Percentiles rank a stretch among this genome's conserved stretches.
phyloP scores from a whole-genome alignment of 2,329 filamentous ascomycete species.

The Madurella mycetomatis region DNA sequence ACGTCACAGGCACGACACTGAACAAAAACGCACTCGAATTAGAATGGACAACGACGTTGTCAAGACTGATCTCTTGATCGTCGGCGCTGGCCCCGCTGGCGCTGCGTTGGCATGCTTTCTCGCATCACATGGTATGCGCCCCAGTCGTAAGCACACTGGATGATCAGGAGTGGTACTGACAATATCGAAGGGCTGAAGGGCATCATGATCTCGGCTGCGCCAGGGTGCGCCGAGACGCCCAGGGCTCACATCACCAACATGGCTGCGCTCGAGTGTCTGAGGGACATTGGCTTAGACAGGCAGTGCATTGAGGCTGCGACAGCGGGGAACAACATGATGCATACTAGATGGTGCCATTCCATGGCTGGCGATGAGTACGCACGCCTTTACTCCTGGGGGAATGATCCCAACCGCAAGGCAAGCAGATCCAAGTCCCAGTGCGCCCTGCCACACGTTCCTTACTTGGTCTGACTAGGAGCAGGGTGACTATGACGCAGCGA shows the following conservation, averaged over 20 bases:
- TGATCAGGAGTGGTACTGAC: not conserved
- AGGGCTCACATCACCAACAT: conserved; percentile 57
- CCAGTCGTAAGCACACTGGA: not conserved
- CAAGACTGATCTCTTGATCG: conserved; percentile 43
- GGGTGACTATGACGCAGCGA: conserved; percentile 41
- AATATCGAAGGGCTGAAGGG: conserved; percentile 41
- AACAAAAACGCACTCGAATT: not conserved
- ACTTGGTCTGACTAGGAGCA: not conserved
- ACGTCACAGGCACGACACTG: not conserved
- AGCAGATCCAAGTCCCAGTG: not conserved
- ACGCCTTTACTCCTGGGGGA: conserved; percentile 45
- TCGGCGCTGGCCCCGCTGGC: conserved; percentile 51
- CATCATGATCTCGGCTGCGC: conserved; percentile 46
- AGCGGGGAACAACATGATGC: conserved; percentile 39
- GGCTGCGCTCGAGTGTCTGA: conserved; percentile 49
- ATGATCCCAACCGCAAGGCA: conserved; percentile 7
- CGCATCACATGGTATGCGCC: conserved; percentile 37
- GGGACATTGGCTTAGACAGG: conserved; percentile 45
- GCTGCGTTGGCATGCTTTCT: conserved; percentile 51
- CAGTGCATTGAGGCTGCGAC: conserved; percentile 35
- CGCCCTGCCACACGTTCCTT: not conserved
- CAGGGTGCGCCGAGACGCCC: conserved; percentile 50
- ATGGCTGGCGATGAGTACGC: conserved; percentile 49
- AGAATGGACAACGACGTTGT: conserved; percentile 21
- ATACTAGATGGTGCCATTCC: conserved; percentile 46